Evolutionary conservation across 768 basidiomycete genomes (phyloP).

Genomic region (Russula lepida): DNA sequence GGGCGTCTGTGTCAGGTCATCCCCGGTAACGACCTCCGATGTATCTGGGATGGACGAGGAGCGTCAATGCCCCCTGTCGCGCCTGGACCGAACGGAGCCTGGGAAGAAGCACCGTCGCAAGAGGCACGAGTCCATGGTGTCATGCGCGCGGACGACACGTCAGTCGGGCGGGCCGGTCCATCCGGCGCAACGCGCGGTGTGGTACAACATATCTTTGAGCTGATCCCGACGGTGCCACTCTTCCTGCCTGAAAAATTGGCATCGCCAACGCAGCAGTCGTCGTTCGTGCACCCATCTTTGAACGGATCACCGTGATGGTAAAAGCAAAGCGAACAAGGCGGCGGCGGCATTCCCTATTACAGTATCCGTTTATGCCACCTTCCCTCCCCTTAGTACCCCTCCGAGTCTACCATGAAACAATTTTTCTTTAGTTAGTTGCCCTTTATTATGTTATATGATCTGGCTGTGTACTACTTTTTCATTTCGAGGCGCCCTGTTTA

Average conservation of each 20-base stretch:
- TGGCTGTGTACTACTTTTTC: background rate
- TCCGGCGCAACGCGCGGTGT: conserved; percentile 37
- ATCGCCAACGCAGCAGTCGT: conserved; percentile 30
- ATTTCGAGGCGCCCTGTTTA: background rate
- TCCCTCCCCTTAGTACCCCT: background rate
- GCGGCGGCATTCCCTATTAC: background rate
- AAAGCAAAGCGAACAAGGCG: background rate
- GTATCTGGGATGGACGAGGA: conserved; percentile 84
- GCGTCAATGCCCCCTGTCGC: conserved; percentile 26
- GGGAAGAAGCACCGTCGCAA: conserved; percentile 46
- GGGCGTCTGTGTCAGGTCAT: conserved; percentile 79
- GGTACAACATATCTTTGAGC: conserved; percentile 69
- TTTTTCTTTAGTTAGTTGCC: background rate
- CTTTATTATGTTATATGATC: background rate
- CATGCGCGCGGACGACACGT: conserved; percentile 49
- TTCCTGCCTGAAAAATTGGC: conserved; percentile 45
- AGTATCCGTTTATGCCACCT: background rate
- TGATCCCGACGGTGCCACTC: conserved; percentile 67
- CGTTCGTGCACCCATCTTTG: conserved; percentile 29
- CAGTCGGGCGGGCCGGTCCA: conserved; percentile 25
- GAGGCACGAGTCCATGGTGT: conserved; percentile 85
- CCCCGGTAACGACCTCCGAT: conserved; percentile 70
- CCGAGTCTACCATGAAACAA: background rate
- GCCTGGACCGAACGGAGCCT: conserved; percentile 40
- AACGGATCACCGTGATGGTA: conserved; percentile 27